Evolutionary conservation across 805 yeast species (phyloP), one percentile per base, ranked within the genome.

Genomic region (Saccharomyces mikatae): DNA sequence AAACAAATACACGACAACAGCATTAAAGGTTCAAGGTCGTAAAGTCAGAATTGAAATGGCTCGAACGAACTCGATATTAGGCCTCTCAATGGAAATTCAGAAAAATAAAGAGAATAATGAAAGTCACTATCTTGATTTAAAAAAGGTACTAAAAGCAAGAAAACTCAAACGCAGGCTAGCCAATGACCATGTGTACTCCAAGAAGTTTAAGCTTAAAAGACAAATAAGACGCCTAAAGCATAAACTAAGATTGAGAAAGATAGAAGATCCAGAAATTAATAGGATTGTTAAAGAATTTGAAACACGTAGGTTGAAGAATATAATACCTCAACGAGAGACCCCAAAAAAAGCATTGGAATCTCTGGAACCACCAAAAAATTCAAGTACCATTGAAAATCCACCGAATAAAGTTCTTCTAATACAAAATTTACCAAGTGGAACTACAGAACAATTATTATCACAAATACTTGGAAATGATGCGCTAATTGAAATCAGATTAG

Each of bases 371-470:
- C 52, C 59, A 22, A 51, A 50, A 36, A 21, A 52, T 36, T 27
- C 52, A 47, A 59, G 52, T 54, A 59, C 59, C 36, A 49, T 56
- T n/a, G 62, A 62, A 11, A 67, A 67, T 27, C 89, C 89, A 17
- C 94, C 96, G 0, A 80, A 89, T 71, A 84, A 80, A 53, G 75
- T 81, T 4, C 69, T 91, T 36, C 76, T 91, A 52, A 66, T 89
- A 13, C 94, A 89, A 58, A 76, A 80, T 48, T 68, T 90, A 49
- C 84, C 90, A 0, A 63, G 63, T 2, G 76, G 67, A 14, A 63
- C 74, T 2, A 65, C 77, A 1, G 62, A 68, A 13, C 75, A 72
- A 0, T 73, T 71, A 3, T 68, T 90, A 6, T 66, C 65, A 3
- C 70, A 61, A 0, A 58, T 75, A 0, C 90, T 89, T 64, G 74